These are phyloP conservation scores for Phanerochaete carnosa DNA, from an alignment of 768 basidiomycete genomes.

Conservation along the genomic window DNA sequence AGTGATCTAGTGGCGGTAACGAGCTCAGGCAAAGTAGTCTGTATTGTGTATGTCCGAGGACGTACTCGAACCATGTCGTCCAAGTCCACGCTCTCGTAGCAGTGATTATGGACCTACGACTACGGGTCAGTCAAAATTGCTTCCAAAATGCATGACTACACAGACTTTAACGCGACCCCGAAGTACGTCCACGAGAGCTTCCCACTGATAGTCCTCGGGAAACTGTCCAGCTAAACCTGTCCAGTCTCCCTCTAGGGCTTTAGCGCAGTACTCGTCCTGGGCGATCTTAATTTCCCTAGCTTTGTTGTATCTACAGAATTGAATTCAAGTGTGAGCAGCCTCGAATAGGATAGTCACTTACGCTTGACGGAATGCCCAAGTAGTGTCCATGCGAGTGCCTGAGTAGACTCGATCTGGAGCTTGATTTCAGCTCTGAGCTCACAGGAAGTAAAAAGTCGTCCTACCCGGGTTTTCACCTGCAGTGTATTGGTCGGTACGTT, in stretches of 20 bases:
- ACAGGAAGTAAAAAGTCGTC: background rate
- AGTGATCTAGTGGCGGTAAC: conserved; percentile 49
- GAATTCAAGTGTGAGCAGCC: conserved; percentile 20
- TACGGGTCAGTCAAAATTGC: background rate
- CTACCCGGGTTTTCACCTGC: conserved; percentile 55
- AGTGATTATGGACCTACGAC: conserved; percentile 51
- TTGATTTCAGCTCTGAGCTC: background rate
- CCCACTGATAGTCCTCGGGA: conserved; percentile 75
- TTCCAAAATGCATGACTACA: background rate
- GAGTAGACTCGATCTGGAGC: conserved; percentile 29
- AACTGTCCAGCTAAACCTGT: conserved; percentile 46
- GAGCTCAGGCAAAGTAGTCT: background rate
- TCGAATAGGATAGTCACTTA: conserved; percentile 28
- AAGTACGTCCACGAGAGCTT: conserved; percentile 73
- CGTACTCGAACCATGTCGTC: conserved; percentile 37
- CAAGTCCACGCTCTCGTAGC: conserved; percentile 68
- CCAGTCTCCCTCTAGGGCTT: conserved; percentile 47
- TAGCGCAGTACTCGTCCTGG: conserved; percentile 67
- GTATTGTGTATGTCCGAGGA: background rate
- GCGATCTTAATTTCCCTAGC: conserved; percentile 62
- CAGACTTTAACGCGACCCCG: conserved; percentile 72
- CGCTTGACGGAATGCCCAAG: conserved; percentile 67
- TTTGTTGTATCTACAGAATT: conserved; percentile 48
- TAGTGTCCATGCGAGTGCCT: conserved; percentile 57
- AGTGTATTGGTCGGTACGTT: background rate